Conservation (phyloP, 2,329 filamentous ascomycete species). For the Colletotrichum incanum region DNA sequence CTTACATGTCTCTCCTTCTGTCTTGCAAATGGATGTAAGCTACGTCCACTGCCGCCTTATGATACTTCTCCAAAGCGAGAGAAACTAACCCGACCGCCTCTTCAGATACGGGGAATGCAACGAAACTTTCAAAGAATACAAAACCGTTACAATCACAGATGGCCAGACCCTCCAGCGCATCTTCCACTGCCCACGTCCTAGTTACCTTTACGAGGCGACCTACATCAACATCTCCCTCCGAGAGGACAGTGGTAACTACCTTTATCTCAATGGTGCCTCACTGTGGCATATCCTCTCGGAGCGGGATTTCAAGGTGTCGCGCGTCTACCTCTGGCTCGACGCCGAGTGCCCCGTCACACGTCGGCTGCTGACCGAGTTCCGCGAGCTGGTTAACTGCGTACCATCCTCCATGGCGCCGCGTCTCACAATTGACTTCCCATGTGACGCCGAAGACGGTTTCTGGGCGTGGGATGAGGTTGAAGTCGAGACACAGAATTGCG, state of each 20-base stretch:
- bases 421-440: slow-evolving; percentile 37
- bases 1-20: slow-evolving; percentile 37
- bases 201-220: background rate
- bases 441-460: slow-evolving; percentile 39
- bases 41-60: no score
- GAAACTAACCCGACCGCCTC: background rate
- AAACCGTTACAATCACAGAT: slow-evolving; percentile 40
- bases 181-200: slow-evolving; percentile 7
- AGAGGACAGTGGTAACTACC: slow-evolving; percentile 40
- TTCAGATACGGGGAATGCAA: slow-evolving; percentile 38
- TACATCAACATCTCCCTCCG: slow-evolving; percentile 43
- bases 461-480: slow-evolving; percentile 42
- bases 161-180: slow-evolving; percentile 34
- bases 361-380: slow-evolving; percentile 42
- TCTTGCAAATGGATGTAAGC: slow-evolving; percentile 42
- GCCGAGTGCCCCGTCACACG: slow-evolving; percentile 41
- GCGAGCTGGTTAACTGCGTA: slow-evolving; percentile 23
- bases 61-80: background rate
- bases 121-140: slow-evolving; percentile 24
- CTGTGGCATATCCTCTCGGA: slow-evolving; percentile 35
- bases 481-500: background rate
- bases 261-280: slow-evolving; percentile 34
- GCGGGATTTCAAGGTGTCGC: background rate
- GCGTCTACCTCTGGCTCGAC: slow-evolving; percentile 42
- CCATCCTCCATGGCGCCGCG: slow-evolving; percentile 14